A percentile compares a stretch with the other conserved stretches of the same genome.
Conservation (phyloP, 2,329 filamentous ascomycete species). For the Colletotrichum phormii region DNA sequence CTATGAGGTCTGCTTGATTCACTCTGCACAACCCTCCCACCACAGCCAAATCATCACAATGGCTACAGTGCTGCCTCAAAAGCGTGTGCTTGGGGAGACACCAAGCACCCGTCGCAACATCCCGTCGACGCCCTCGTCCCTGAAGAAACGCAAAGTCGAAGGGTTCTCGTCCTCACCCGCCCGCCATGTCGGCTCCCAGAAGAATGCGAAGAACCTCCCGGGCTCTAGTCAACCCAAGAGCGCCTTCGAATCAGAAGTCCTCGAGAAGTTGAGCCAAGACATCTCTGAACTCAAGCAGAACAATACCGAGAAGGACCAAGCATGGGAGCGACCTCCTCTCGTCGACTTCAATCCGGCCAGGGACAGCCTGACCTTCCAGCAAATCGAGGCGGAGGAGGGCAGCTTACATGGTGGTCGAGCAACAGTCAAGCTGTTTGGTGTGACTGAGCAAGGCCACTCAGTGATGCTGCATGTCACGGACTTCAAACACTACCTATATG, state of each 20-base stretch:
- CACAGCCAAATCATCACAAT: slow-evolving; percentile 47
- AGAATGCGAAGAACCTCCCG: slow-evolving; percentile 69
- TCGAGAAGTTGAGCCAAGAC: slow-evolving; percentile 96
- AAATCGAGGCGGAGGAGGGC: slow-evolving; percentile 95
- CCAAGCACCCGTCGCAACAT: slow-evolving; percentile 74
- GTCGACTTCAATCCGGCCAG: slow-evolving; percentile 65
- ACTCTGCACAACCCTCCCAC: not conserved
- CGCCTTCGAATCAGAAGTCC: slow-evolving; percentile 90
- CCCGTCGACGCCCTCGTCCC: slow-evolving; percentile 64
- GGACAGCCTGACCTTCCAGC: slow-evolving; percentile 87
- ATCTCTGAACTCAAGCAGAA: slow-evolving; percentile 86
- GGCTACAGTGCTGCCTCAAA: slow-evolving; percentile 71
- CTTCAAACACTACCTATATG: slow-evolving; percentile 96
- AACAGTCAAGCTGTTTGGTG: slow-evolving; percentile 92
- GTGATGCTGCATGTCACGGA: slow-evolving; percentile 94
- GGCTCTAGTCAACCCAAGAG: slow-evolving; percentile 87
- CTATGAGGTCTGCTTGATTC: slow-evolving; percentile 25
- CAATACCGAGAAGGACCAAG: slow-evolving; percentile 93
- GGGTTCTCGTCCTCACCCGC: slow-evolving; percentile 65
- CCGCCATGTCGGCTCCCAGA: slow-evolving; percentile 72
- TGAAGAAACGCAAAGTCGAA: slow-evolving; percentile 89
- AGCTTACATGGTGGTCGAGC: slow-evolving; percentile 79
- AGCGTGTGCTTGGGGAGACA: slow-evolving; percentile 78
- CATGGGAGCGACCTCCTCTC: slow-evolving; percentile 78
- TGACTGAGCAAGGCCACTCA: slow-evolving; percentile 86